These are phyloP conservation scores for Penicillium steckii DNA, from an alignment of 495 filamentous ascomycete genomes.

Conservation along the genomic window DNA sequence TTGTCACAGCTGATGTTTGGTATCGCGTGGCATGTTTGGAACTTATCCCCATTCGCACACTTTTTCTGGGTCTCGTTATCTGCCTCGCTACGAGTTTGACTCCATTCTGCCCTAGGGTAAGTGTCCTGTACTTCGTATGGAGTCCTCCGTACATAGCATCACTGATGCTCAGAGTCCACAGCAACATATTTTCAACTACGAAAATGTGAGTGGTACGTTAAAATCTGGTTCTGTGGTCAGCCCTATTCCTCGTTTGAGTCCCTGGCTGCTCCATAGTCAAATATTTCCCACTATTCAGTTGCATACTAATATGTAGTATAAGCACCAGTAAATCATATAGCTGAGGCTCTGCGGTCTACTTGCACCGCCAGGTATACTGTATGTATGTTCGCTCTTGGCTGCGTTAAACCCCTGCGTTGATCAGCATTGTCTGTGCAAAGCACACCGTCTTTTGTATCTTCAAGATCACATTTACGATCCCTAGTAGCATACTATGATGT, in stretches of 20 bases:
- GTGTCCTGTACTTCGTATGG: no score
- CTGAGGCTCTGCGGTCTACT: no score
- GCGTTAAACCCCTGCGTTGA: slow-evolving; percentile 22
- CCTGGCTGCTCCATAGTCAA: no score
- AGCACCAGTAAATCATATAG: no score
- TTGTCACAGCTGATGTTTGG: not conserved
- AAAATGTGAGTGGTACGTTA: not conserved
- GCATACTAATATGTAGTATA: no score
- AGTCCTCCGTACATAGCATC: no score
- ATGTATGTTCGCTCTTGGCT: slow-evolving; percentile 17
- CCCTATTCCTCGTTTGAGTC: not conserved
- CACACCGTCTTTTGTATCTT: not conserved
- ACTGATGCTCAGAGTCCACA: no score
- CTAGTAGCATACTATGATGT: not conserved
- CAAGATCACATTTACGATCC: not conserved
- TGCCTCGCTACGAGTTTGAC: not conserved
- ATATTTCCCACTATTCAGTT: no score
- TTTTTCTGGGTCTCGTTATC: not conserved
- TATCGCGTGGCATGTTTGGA: not conserved
- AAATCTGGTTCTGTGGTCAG: not conserved
- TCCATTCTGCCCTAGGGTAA: not conserved
- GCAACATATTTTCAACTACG: no score
- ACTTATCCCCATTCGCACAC: not conserved
- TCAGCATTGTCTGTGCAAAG: not conserved
- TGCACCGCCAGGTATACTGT: not conserved